Evolutionary conservation across 768 basidiomycete genomes (phyloP).

Genomic region (Hericium erinaceus): DNA sequence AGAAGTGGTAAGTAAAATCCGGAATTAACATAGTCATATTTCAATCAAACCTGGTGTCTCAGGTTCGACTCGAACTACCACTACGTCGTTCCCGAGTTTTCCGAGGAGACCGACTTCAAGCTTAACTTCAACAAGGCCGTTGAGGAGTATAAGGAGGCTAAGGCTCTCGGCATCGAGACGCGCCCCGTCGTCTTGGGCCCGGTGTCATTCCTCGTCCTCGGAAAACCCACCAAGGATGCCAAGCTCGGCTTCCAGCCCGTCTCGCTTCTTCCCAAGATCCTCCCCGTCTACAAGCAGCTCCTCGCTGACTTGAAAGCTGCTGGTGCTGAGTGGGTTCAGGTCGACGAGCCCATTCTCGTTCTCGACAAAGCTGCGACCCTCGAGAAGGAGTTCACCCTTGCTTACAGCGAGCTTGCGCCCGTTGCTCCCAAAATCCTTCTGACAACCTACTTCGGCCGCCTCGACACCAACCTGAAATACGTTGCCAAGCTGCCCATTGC

Average conservation of each 20-base stretch:
- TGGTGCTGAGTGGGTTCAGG: constrained; percentile 90
- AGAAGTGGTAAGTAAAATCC: constrained; percentile 78
- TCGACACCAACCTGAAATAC: constrained; percentile 84
- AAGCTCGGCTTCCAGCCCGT: constrained; percentile 82
- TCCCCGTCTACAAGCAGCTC: constrained; percentile 88
- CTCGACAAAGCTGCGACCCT: constrained; percentile 74
- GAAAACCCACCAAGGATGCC: constrained; percentile 84
- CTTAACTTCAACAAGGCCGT: constrained; percentile 93
- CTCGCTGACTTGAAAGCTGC: constrained; percentile 85
- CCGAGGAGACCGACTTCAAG: constrained; percentile 86
- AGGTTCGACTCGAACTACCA: constrained; percentile 87
- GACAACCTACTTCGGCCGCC: constrained; percentile 94
- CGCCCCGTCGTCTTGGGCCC: constrained; percentile 96
- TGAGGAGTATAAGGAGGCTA: constrained; percentile 90
- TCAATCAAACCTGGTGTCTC: neutral
- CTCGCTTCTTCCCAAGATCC: constrained; percentile 78
- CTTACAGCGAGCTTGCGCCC: constrained; percentile 74
- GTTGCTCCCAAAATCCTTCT: constrained; percentile 88
- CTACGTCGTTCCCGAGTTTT: constrained; percentile 95
- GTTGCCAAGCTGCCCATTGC: constrained; percentile 87
- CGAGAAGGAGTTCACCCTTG: constrained; percentile 69
- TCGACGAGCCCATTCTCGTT: constrained; percentile 95
- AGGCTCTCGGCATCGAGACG: constrained; percentile 78
- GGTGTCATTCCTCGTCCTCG: constrained; percentile 88
- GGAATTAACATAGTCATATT: neutral